Conservation (phyloP, 140 eudicot genomes). For the Bidens hawaiensis region DNA sequence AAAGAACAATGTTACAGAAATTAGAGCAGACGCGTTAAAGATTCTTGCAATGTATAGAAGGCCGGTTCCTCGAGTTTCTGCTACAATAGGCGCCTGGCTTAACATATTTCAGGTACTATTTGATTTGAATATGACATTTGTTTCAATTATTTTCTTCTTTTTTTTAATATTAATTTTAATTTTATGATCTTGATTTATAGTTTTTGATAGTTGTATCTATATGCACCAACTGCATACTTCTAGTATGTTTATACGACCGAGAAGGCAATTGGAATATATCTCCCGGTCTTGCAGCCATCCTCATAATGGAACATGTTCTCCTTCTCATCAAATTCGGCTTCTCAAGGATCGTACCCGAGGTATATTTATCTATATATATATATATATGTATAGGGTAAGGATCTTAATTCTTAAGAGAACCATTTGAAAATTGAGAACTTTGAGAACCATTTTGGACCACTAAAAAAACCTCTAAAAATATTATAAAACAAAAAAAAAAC, state of each 20-base stretch:
- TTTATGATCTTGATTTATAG: conserved; percentile 41
- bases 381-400: background rate
- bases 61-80: conserved; percentile 78
- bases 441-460: too few species aligned
- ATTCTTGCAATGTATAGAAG: conserved; percentile 79
- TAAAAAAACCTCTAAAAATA: too few species aligned
- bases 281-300: conserved; percentile 92
- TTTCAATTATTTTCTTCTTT: background rate
- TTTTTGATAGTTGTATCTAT: conserved; percentile 87
- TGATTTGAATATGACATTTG: background rate
- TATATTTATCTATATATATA: conserved; percentile 14
- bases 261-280: conserved; percentile 87
- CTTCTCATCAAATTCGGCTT: conserved; percentile 80
- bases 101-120: conserved; percentile 78
- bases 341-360: conserved; percentile 87
- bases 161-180: background rate
- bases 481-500: too few species aligned
- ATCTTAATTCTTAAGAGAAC: too few species aligned
- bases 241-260: conserved; percentile 74
- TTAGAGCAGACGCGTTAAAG: conserved; percentile 92
- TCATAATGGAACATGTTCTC: conserved; percentile 79
- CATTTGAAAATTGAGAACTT: too few species aligned
- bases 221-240: conserved; percentile 84
- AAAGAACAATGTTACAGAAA: conserved; percentile 79
- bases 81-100: conserved; percentile 94